Base-by-base conservation (phyloP, 306 rosid genomes). In the Quercus parvula region DNA sequence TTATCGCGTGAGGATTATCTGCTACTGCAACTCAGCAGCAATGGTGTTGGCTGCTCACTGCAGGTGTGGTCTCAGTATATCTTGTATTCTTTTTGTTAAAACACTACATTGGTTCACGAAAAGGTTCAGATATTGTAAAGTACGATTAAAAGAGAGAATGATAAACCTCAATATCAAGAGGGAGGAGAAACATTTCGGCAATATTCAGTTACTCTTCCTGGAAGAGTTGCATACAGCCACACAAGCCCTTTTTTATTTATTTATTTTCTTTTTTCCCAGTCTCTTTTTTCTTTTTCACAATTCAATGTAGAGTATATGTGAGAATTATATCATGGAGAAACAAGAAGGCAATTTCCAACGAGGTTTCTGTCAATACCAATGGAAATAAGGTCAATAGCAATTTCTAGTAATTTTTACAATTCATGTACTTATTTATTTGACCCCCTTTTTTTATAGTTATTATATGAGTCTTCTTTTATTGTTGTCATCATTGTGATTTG, bases 81-180 rank as follows among this genome's bases (percentile, higher is more conserved):
- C 77, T 38, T 69, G 77, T 75, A 52, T 79, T 82, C 70, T 79
- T 63, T 69, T 61, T 55, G 81, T 33, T 58, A 38, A 38, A 38
- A 66, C 75, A 31, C 13, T 51, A 20, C 25, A 57, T 52, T 81
- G 74, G 66, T 79, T 69, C 79, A 30, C 52, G 44, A 70, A 55
- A 79, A 68, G 55, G 56, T 69, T 82, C 72, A 75, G 80, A 78
- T 84, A 70, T 82, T 85, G 87, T 85, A 84, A 75, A 88, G 93
- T 87, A 77, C 54, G 55, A 31, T 61, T 49, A 77, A 74, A 62
- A 58, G 44, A 25, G 74, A 75, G 70, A 77, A 51, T 59, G 35
- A 12, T 70, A 81, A 80, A 75, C 75, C 38, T 33, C 71, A 75
- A 28, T 76, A 73, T 66, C 75, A 81, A 75, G 18, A 61, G 63